These are phyloP conservation scores for Isoetes engelmannii DNA, from an alignment of 83 land plant genomes.

Conservation along the genomic window DNA sequence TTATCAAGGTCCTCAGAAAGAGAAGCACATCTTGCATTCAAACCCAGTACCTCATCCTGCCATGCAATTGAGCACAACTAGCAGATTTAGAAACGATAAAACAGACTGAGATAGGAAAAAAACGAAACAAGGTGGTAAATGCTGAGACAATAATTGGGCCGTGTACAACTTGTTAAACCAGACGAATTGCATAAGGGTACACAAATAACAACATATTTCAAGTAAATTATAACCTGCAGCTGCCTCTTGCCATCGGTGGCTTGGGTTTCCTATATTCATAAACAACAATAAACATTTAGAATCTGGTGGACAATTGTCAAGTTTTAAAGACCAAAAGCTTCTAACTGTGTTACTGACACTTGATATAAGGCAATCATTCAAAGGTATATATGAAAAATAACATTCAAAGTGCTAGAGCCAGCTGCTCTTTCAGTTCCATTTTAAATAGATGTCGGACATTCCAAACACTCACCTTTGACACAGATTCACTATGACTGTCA, in stretches of 20 bases:
- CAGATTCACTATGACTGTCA: too few species aligned
- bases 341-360: too few species aligned
- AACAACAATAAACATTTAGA: too few species aligned
- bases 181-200: conserved; percentile 6
- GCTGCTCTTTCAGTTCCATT: not conserved
- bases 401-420: not conserved
- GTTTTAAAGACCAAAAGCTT: too few species aligned
- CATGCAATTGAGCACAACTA: too few species aligned
- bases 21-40: conserved; percentile 48
- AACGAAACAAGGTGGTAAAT: conserved; percentile 1
- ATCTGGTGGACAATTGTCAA: too few species aligned
- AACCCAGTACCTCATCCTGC: conserved; percentile 36
- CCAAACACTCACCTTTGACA: conserved; percentile 20
- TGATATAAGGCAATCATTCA: conserved; percentile 1
- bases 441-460: conserved; percentile 35
- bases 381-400: not conserved
- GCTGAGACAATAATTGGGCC: not conserved
- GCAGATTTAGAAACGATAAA: conserved; percentile 30
- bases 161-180: not conserved
- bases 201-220: too few species aligned
- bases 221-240: too few species aligned
- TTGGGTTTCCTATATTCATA: too few species aligned
- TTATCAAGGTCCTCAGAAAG: conserved; percentile 67
- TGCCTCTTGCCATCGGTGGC: too few species aligned
- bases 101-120: conserved; percentile 1